Evolutionary conservation across 208 protist species (phyloP).

Genomic region (Trypanosoma platydactyli): DNA sequence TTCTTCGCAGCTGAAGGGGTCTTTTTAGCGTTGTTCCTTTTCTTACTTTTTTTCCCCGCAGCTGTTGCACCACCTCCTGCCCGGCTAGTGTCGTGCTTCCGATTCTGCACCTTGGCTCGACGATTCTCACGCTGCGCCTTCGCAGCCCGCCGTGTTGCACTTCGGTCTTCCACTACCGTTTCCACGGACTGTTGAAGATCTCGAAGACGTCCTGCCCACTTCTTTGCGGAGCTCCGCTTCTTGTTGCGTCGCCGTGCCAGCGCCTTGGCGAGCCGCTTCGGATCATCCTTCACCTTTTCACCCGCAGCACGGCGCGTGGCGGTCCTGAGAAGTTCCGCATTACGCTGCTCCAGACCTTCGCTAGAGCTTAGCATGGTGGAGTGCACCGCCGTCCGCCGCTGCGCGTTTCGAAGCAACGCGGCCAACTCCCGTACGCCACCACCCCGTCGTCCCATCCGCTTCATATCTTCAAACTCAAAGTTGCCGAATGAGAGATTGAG

Average conservation of each 20-base stretch:
- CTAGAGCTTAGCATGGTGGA: conserved; percentile 37
- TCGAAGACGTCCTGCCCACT: conserved; percentile 69
- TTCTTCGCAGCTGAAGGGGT: conserved; percentile 13
- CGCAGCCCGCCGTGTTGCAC: conserved; percentile 37
- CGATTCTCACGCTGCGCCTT: conserved; percentile 19
- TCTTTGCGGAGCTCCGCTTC: conserved; percentile 79
- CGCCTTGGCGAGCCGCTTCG: conserved; percentile 55
- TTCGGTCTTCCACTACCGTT: conserved; percentile 67
- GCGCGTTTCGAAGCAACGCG: conserved; percentile 51
- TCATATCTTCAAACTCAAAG: conserved; percentile 81
- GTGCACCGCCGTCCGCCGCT: conserved; percentile 39
- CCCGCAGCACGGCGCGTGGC: conserved; percentile 64
- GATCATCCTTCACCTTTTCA: conserved; percentile 75
- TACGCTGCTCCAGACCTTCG: conserved; percentile 47
- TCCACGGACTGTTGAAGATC: conserved; percentile 66
- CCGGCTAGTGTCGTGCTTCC: conserved; percentile 11
- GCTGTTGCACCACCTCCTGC: background rate
- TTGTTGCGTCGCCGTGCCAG: conserved; percentile 73
- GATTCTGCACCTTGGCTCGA: conserved; percentile 27
- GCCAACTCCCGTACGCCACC: conserved; percentile 77
- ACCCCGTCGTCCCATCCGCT: conserved; percentile 59
- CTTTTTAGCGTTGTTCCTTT: conserved; percentile 25
- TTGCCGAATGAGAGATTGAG: conserved; percentile 75
- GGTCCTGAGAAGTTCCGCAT: conserved; percentile 51
- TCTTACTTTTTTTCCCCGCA: conserved; percentile 22